These are phyloP conservation scores for Entomortierella chlamydospora DNA, from an alignment of 192 early-diverging fungal genomes.

Conservation along the genomic window DNA sequence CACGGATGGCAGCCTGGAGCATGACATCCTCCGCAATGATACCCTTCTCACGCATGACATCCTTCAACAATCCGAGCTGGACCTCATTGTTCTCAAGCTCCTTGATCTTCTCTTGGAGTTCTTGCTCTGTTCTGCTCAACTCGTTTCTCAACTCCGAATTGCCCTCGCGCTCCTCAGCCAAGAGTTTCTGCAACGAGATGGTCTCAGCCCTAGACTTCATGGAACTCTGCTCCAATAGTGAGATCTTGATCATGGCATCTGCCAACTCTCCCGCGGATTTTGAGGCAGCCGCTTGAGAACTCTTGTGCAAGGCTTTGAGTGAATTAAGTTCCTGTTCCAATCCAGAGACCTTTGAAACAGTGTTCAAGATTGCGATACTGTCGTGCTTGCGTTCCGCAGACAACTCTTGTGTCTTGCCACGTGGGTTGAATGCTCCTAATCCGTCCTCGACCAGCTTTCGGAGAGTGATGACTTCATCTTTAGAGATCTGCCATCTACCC, in stretches of 20 bases:
- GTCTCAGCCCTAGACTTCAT: constrained; percentile 60
- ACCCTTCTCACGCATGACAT: constrained; percentile 61
- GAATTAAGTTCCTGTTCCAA: constrained; percentile 56
- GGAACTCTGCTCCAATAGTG: constrained; percentile 57
- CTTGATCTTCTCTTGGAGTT: constrained; percentile 49
- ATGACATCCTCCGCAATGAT: constrained; percentile 54
- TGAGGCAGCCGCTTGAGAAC: constrained; percentile 39
- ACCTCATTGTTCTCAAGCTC: constrained; percentile 67
- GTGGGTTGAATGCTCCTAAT: constrained; percentile 51
- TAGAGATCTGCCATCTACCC: constrained; percentile 49
- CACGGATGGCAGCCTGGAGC: constrained; percentile 33
- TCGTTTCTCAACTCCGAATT: constrained; percentile 28
- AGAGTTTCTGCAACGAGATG: constrained; percentile 48
- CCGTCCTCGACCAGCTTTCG: constrained; percentile 59
- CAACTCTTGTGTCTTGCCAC: constrained; percentile 4
- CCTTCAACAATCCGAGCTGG: constrained; percentile 62
- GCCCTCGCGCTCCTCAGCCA: constrained; percentile 56
- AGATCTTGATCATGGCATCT: constrained; percentile 58
- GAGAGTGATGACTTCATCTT: constrained; percentile 56
- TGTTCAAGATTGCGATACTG: constrained; percentile 47
- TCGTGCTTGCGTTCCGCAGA: constrained; percentile 46
- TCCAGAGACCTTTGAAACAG: constrained; percentile 49
- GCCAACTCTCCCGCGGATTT: constrained; percentile 53
- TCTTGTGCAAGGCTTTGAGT: constrained; percentile 37
- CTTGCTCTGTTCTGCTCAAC: constrained; percentile 51